Evolutionary conservation across 1,284 basidiomycete genomes (phyloP), one percentile per base, ranked within the genome.

Genomic region (Ceratobasidium theobromae): DNA sequence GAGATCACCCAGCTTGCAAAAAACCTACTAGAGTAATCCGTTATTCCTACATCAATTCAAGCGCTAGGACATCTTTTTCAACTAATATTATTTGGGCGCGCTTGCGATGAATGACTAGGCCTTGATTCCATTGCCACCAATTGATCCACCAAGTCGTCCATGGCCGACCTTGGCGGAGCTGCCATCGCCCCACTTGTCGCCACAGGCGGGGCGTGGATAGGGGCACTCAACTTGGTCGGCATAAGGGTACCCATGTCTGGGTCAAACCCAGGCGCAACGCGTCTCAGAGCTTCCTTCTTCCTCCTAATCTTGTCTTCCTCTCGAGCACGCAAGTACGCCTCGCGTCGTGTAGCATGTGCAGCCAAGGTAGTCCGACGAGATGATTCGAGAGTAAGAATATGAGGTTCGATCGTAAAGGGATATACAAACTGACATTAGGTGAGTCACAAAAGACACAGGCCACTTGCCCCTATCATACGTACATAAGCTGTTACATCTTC

Each of bases 401-500:
- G 93, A 0, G 87, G 84, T 73, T 97, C 94, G 58, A 97, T 82
- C 0, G 92, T 90, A 79, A 92, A 95, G 1, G 94, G 94, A 73
- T 97, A 96, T 38, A 91, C 94, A 72, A 96, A 96, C 94, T 97
- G 73, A 52, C 25, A 33, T n/a, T n/a, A 38, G 33, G 23, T 52
- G n/a, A 53, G 45, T 49, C 3, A 35, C 33, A 57, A 28, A 35
- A 33, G n/a, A 33, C 16, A 32, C 12, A 12, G 25, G 38, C 23
- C 28, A 52, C 6, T 43, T 9, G n/a, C n/a, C n/a, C 12, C 48
- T n/a, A 38, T 9, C 23, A 30, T 21, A 76, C 88, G 74, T 75
- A 94, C 94, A 74, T 96, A 97, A 70, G 89, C 84, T 2, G 86
- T 87, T 9, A 97, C 88, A 60, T 89, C 90, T 27, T 93, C 90